Base-by-base conservation (phyloP, 2,329 filamentous ascomycete genomes). In the Exophiala sp. region DNA sequence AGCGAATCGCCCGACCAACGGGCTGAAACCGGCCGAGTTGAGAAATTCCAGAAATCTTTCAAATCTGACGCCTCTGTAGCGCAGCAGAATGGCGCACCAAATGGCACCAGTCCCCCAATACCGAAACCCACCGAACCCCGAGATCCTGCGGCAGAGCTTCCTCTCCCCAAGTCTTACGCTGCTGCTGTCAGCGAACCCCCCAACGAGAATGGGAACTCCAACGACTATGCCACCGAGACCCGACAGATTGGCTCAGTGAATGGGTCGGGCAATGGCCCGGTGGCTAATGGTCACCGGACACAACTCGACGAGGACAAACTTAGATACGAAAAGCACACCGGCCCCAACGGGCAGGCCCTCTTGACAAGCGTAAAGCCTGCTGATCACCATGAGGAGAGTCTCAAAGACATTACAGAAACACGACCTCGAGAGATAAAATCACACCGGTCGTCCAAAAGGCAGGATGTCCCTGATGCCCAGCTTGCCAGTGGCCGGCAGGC, bases 401-500 rank as follows among this genome's bases (percentile, higher is more conserved):
- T 60, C 34, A 60, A 64, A 32, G 61, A 60, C 18, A 66, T 69
- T 44, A 56, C 59, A 43, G 61, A 56, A 55, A 63, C 63, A 45
- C 60, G 56, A 9, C 52, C 55, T 1, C 48, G 48, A 41, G 47
- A 50, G 52, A 57, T 52, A 41, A 64, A 39, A 62, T 66, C 46
- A 63, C 65, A 19, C 67, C 74, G 46, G 34, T 46, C 37, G 11
- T 14, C 38, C 41, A 53, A 55, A 22, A 43, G 47, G 19, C 55
- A 59, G 42, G 55, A 54, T 18, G 27, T 35, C 13, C 34, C 50
- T 6, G 47, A 52, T 22, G 41, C 48, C 19, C 41, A 57, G 56
- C 70, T 79, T 48, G 73, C 73, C 43, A 74, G 74, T 52, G 76
- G 76, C 19, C 68, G 74, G 37, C 65, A 69, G 59, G 76, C 76